A percentile compares a stretch with the other conserved stretches of the same genome.
phyloP scores from a whole-genome alignment of 805 yeast species.

The Brettanomyces bruxellensis region DNA sequence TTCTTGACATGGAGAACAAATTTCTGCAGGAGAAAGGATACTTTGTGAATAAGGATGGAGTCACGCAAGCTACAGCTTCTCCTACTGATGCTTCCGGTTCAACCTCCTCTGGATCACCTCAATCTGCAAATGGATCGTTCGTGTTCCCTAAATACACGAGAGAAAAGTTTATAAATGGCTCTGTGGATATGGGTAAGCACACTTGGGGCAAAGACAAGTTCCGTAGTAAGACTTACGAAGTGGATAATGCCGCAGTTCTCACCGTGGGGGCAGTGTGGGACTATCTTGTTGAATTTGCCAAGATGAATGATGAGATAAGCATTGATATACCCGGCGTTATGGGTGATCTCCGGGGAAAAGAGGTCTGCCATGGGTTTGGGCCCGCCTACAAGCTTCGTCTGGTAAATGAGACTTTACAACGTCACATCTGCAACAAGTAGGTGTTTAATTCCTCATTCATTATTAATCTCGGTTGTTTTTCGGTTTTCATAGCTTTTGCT shows the following conservation, averaged over 20 bases:
- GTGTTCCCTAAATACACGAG: slow-evolving; percentile 19
- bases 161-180: slow-evolving; percentile 16
- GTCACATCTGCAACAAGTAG: slow-evolving; percentile 3
- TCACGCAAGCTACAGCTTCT: not conserved
- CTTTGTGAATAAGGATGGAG: not conserved
- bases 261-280: slow-evolving; percentile 84
- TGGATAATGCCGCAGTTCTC: slow-evolving; percentile 36
- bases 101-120: not conserved
- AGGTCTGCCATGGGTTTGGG: slow-evolving; percentile 73
- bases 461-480: no score
- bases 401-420: slow-evolving; percentile 31
- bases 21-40: slow-evolving; percentile 30
- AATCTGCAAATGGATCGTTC: slow-evolving; percentile 4
- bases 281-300: slow-evolving; percentile 44
- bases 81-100: not conserved
- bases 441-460: no score
- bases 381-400: slow-evolving; percentile 47
- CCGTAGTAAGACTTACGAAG: slow-evolving; percentile 11
- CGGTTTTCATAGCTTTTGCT: no score
- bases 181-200: slow-evolving; percentile 11
- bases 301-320: slow-evolving; percentile 36
- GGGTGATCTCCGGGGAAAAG: slow-evolving; percentile 53
- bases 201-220: slow-evolving; percentile 3
- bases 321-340: slow-evolving; percentile 53
- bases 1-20: slow-evolving; percentile 56